Conservation (phyloP, 345 rosid species). For the Diplotaxis tenuifolia region DNA sequence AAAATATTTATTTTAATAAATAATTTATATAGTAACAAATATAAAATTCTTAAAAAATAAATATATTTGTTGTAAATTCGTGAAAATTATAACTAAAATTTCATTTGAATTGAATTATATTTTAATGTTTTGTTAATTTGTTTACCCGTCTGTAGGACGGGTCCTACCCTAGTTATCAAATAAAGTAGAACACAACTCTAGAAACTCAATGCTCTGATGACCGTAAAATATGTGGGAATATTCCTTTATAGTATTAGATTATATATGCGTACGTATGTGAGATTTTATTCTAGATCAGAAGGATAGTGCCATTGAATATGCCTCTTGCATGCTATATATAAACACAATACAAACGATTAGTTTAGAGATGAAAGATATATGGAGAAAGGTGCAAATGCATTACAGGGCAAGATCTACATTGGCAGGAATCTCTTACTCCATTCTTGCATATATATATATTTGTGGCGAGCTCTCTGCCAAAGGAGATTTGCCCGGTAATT, state of each 20-base stretch:
- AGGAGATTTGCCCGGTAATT: slow-evolving; percentile 31
- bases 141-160: too few relatives aligned
- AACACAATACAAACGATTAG: slow-evolving; percentile 4
- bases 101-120: too few relatives aligned
- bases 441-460: slow-evolving; percentile 13
- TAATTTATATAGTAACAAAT: too few relatives aligned
- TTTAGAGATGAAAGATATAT: slow-evolving; percentile 7
- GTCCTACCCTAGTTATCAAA: too few relatives aligned
- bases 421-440: slow-evolving; percentile 26
- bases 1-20: too few relatives aligned
- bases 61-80: too few relatives aligned
- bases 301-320: slow-evolving; percentile 32
- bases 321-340: slow-evolving; percentile 21
- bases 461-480: slow-evolving; percentile 25
- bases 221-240: slow-evolving; percentile 18
- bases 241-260: slow-evolving; percentile 8
- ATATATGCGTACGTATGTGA: slow-evolving; percentile 11
- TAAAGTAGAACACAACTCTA: background rate
- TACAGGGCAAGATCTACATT: slow-evolving; percentile 29
- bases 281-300: slow-evolving; percentile 21
- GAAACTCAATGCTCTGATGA: background rate
- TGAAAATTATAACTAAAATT: too few relatives aligned
- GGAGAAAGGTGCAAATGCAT: slow-evolving; percentile 25
- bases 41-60: too few relatives aligned
- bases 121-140: too few relatives aligned